Percentiles rank a stretch among this genome's conserved stretches.
Conservation (phyloP, 257 asterid species). For the Dorcoceras hygrometricum region DNA sequence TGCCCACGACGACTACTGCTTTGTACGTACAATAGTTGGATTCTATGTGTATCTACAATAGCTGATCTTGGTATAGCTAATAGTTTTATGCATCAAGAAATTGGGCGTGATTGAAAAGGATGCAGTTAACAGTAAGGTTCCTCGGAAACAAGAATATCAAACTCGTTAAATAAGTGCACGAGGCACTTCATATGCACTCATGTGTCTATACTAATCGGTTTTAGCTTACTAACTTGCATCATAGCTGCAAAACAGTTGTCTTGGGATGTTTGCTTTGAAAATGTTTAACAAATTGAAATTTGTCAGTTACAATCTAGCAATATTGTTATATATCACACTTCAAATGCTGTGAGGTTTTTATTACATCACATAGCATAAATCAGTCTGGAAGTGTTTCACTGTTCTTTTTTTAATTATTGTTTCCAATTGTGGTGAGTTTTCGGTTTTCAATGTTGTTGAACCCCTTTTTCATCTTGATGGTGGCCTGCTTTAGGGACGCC, state of each 20-base stretch:
- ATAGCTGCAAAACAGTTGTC: not conserved
- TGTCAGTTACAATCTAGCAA: not conserved
- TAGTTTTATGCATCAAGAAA: not conserved
- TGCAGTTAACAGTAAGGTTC: too few species aligned
- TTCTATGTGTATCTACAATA: not conserved
- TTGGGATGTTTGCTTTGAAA: not conserved
- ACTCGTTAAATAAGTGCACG: too few species aligned
- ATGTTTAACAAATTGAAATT: not conserved
- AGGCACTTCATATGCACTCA: not conserved
- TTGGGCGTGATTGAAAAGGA: not conserved
- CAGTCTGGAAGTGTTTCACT: not conserved
- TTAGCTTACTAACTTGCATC: not conserved
- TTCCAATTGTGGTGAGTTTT: not conserved
- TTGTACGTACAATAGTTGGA: too few species aligned
- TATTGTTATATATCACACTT: too few species aligned
- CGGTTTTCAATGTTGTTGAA: slow-evolving; percentile 1
- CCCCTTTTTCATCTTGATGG: slow-evolving; percentile 16
- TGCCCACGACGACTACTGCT: not conserved
- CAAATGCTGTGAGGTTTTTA: not conserved
- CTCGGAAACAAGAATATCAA: too few species aligned
- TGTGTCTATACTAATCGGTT: not conserved
- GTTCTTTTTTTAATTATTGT: not conserved
- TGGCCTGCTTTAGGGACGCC: slow-evolving; percentile 67
- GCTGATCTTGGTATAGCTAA: not conserved
- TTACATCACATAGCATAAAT: too few species aligned